phyloP scores from a whole-genome alignment of 345 rosid species.

The Dipteronia dyeriana region DNA sequence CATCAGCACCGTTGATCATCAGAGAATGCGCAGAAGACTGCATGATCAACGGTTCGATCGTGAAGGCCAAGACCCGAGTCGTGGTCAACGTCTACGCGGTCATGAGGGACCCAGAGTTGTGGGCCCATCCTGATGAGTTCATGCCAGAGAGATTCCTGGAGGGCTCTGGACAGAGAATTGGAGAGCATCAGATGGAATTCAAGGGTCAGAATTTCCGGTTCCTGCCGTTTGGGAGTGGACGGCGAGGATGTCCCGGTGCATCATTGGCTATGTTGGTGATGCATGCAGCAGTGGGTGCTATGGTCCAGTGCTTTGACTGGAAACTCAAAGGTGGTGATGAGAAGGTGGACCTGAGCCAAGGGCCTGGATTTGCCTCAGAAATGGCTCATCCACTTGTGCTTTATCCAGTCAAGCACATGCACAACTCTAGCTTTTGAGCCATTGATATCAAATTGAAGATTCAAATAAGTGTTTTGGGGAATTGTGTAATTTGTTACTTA shows the following conservation, averaged over 20 bases:
- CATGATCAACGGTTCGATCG: constrained; percentile 30
- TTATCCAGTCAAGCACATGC: constrained; percentile 23
- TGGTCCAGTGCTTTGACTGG: constrained; percentile 51
- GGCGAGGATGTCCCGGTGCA: constrained; percentile 59
- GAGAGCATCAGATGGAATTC: constrained; percentile 55
- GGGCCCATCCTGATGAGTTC: constrained; percentile 45
- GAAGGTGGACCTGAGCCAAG: constrained; percentile 32
- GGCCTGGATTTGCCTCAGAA: constrained; percentile 42
- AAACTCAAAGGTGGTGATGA: constrained; percentile 23
- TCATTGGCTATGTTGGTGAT: constrained; percentile 55
- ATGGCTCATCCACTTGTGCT: constrained; percentile 42
- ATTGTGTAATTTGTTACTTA: too few relatives aligned
- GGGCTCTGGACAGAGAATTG: constrained; percentile 30
- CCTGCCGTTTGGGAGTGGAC: constrained; percentile 63
- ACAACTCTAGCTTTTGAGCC: not conserved
- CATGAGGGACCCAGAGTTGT: constrained; percentile 47
- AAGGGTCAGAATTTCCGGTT: constrained; percentile 62
- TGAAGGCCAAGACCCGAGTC: constrained; percentile 45
- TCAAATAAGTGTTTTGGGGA: not conserved
- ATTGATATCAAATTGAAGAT: not conserved
- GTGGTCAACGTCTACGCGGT: constrained; percentile 45
- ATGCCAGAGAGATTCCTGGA: constrained; percentile 39
- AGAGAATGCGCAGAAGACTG: constrained; percentile 53
- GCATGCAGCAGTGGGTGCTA: constrained; percentile 39
- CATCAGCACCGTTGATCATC: constrained; percentile 53